Base-by-base conservation (phyloP, 176 grass and related monocot genomes). In the Oropetium thomaeum region DNA sequence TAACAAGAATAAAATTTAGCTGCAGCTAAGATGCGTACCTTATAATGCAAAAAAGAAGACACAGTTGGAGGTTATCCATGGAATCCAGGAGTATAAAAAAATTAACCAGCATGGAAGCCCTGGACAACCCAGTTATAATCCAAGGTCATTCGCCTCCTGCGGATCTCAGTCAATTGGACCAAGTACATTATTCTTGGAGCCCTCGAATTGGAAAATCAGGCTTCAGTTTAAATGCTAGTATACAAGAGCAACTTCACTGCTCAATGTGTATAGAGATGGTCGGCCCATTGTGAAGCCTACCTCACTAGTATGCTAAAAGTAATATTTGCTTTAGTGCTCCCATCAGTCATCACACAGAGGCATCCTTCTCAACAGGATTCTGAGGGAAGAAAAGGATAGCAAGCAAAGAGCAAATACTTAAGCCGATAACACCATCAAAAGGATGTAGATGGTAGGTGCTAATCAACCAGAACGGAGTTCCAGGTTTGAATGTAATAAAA, bases 371-470 rank as follows among this genome's bases (percentile, higher is more conserved):
- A 58, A 43, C 75, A 68, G 83, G 79, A 37, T 87, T 85, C 22
- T 86, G 79, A 20, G 96, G 96, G 66, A 91, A 99, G 60, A 92
- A 92, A 70, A 94, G 53, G 54, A 95, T 82, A 45, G 87, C 87
- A 82, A 95, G 83, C 60, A 99, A 65, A 37, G 73, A 54, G 39
- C 89, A 88, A 20, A 99, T 79, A 74, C 86, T 73, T 71, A 99
- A 60, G 42, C 91, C 91, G 23, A 90, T 86, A 71, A 71, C 82
- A 76, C 91, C 89, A 80, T 94, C 76, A 63, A 99, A 99, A 34
- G 89, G 96, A 84, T 95, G 91, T 25, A 95, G 34, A 70, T 81
- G 82, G 65, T 92, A 78, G 15, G 65, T 84, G 67, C 79, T 76
- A 19, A 82, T 67, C 68, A 98, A 81, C 95, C 89, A 99, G 47